Base-by-base conservation (phyloP, 495 filamentous ascomycete species). In the Hyaloscypha hepaticicola region DNA sequence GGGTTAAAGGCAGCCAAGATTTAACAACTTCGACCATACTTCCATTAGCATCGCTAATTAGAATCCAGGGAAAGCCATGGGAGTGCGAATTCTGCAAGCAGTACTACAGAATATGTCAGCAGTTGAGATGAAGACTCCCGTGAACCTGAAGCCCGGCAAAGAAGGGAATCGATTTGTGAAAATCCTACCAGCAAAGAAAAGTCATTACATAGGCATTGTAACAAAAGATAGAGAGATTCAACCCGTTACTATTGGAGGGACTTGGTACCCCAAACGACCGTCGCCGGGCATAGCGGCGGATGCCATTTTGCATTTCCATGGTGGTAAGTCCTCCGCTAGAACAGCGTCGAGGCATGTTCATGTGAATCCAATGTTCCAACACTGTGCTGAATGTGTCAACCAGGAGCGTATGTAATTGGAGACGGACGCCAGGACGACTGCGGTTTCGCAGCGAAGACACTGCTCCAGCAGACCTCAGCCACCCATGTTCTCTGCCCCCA, bases 281-380 rank as follows among this genome's bases (percentile, higher is more conserved):
- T 28, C 31, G 5, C 59, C 58, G 8, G 38, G 28, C 24, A 28
- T 53, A 4, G 6, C n/a, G 14, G 22, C 19, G 12, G 34, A 58
- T 31, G 70, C 83, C n/a, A 68, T 79, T 4, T 74, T 85, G 24
- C 79, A 84, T 65, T 73, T 84, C 61, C 82, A 84, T 66, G 80
- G 81, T 53, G 82, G 82, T 27, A 11, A 19, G 16, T 45, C 12
- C 38, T 33, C 12, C 2, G 31, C 31, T 33, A 12, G 7, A 33
- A 12, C 0, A 33, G 31, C 6, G 31, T n/a, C 31, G 6, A 3
- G 31, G 12, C 12, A 0, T 6, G 7, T 33, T 7, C 12, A 33
- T 33, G 31, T 33, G 7, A 33, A 12, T 7, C 31, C 0, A 33
- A 12, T 33, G 7, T 7, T 3, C 31, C 6, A 33, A 3, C 31